phyloP scores from a whole-genome alignment of 2,329 filamentous ascomycete genomes.

The Aspergillus calidoustus region DNA sequence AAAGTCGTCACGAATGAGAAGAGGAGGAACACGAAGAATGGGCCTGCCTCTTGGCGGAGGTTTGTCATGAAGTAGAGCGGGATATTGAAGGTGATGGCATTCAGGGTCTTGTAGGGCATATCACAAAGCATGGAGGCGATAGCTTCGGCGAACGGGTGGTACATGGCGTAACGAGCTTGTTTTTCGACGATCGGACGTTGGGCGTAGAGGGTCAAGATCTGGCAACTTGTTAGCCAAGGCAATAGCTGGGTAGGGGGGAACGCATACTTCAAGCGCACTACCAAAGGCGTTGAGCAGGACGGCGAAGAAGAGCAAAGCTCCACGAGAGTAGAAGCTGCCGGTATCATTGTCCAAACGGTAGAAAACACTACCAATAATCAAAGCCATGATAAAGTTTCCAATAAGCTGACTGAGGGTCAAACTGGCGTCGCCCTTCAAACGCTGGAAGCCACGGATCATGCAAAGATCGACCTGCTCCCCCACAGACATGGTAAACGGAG shows the following conservation, averaged over 20 bases:
- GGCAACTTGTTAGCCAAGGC: conserved; percentile 22
- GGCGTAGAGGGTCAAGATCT: conserved; percentile 82
- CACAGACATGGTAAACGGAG: conserved; percentile 82
- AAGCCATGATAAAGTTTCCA: conserved; percentile 74
- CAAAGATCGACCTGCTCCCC: conserved; percentile 77
- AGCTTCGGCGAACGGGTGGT: conserved; percentile 89
- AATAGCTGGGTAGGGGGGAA: not conserved
- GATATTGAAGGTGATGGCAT: conserved; percentile 76
- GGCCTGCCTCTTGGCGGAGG: conserved; percentile 70
- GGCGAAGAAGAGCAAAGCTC: conserved; percentile 83
- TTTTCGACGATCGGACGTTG: conserved; percentile 94
- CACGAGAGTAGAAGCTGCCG: conserved; percentile 75
- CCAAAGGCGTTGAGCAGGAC: conserved; percentile 85
- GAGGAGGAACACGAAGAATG: conserved; percentile 86
- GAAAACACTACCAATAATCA: conserved; percentile 81
- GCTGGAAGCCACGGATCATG: conserved; percentile 77
- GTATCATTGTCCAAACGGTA: conserved; percentile 72
- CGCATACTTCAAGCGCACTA: conserved; percentile 69
- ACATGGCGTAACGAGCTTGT: conserved; percentile 82
- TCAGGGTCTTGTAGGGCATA: conserved; percentile 79
- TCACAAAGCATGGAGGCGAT: conserved; percentile 84
- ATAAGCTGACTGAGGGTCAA: conserved; percentile 68
- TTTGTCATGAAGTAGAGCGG: conserved; percentile 87
- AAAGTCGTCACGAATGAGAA: conserved; percentile 74
- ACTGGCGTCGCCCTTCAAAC: conserved; percentile 76